Conservation (phyloP, 2,329 filamentous ascomycete genomes). For the Penicillium sp. region DNA sequence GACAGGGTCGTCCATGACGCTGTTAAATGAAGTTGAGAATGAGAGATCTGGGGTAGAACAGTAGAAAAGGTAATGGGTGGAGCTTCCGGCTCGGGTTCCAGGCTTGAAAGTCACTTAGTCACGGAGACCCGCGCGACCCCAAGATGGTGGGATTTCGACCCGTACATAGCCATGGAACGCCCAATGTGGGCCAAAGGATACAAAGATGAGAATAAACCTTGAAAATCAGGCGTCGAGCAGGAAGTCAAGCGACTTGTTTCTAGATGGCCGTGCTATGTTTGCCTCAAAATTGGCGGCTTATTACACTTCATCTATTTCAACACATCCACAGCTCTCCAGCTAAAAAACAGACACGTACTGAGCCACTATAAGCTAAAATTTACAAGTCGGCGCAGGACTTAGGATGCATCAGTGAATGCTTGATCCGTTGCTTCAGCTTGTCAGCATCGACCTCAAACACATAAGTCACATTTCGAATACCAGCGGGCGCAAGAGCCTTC, state of each 20-base stretch:
- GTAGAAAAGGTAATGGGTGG: constrained; percentile 4
- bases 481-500: constrained; percentile 37
- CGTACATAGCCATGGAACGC: background rate
- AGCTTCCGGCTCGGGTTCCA: background rate
- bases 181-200: background rate
- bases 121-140: background rate
- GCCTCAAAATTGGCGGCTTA: too few species aligned
- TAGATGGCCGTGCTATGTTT: background rate
- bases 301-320: too few species aligned
- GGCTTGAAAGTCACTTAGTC: constrained; percentile 11
- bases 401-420: constrained; percentile 32
- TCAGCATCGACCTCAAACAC: constrained; percentile 39
- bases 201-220: background rate
- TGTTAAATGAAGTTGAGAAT: background rate
- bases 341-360: background rate
- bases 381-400: constrained; percentile 16
- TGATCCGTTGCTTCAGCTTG: constrained; percentile 37
- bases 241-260: too few species aligned
- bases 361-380: background rate
- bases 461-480: constrained; percentile 40
- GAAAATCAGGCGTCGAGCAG: background rate
- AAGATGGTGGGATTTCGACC: background rate
- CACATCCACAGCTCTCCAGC: background rate
- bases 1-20: constrained; percentile 17
- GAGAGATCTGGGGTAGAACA: constrained; percentile 12